phyloP scores from a whole-genome alignment of 192 early-diverging fungal genomes.

The Podila verticillata region DNA sequence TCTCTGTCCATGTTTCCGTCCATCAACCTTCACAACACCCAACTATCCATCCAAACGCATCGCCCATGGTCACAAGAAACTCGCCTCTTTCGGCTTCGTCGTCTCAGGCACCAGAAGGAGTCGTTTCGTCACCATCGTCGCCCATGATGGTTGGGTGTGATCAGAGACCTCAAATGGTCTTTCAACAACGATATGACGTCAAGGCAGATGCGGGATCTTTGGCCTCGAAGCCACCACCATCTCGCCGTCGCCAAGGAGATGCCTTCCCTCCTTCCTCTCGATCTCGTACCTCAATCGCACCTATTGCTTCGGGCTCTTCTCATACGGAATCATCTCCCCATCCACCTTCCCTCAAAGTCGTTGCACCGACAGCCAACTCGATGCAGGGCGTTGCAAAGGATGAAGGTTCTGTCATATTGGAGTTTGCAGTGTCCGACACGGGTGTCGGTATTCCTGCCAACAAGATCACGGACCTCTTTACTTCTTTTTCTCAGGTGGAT shows the following conservation, averaged over 20 bases:
- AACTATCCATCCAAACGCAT: constrained; percentile 18
- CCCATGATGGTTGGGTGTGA: constrained; percentile 39
- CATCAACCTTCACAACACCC: constrained; percentile 30
- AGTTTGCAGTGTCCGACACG: constrained; percentile 48
- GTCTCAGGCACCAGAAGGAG: neutral
- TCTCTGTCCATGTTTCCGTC: constrained; percentile 44
- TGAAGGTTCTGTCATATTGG: constrained; percentile 43
- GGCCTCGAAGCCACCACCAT: constrained; percentile 15
- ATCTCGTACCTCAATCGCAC: neutral
- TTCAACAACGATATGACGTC: constrained; percentile 48
- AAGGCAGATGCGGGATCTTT: constrained; percentile 5
- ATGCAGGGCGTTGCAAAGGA: constrained; percentile 26
- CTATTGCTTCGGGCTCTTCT: constrained; percentile 7
- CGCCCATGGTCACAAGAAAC: constrained; percentile 19
- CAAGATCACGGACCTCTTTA: constrained; percentile 62
- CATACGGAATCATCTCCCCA: neutral
- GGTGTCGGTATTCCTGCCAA: constrained; percentile 49
- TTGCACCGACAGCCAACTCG: constrained; percentile 48
- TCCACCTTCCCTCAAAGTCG: constrained; percentile 31
- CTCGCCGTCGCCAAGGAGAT: constrained; percentile 29
- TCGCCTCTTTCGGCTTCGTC: neutral
- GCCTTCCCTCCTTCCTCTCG: neutral
- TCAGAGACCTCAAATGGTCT: constrained; percentile 36
- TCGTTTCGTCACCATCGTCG: constrained; percentile 18
- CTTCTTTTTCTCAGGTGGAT: constrained; percentile 73